A percentile compares a stretch with the other conserved stretches of the same genome.
These are phyloP conservation scores for Hirschioporus abietinus DNA, from an alignment of 768 basidiomycete genomes.

Conservation along the genomic window DNA sequence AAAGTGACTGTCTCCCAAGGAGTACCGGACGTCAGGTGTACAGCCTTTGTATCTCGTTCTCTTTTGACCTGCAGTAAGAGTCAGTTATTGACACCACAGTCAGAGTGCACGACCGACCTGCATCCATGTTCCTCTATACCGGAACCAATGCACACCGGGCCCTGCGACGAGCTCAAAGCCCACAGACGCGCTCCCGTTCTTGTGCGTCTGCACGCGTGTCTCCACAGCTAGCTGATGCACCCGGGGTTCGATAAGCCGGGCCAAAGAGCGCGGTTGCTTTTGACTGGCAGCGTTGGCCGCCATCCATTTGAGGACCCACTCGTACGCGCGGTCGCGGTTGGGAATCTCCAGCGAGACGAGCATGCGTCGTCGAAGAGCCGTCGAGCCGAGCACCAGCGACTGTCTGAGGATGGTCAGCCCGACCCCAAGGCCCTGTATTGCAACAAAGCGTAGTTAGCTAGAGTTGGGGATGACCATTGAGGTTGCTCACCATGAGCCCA, in stretches of 20 bases:
- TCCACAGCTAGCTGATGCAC: conserved; percentile 95
- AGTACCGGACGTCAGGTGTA: conserved; percentile 84
- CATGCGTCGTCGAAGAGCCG: conserved; percentile 79
- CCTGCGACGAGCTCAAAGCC: conserved; percentile 94
- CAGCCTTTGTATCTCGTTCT: conserved; percentile 88
- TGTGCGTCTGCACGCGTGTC: conserved; percentile 81
- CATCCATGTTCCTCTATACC: conserved; percentile 90
- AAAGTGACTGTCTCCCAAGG: conserved; percentile 98
- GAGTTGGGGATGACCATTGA: neutral
- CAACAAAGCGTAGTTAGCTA: neutral
- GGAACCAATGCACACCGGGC: conserved; percentile 90
- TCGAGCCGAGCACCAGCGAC: conserved; percentile 60
- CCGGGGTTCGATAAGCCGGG: conserved; percentile 41
- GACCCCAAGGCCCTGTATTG: conserved; percentile 79
- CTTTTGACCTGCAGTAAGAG: conserved; percentile 69
- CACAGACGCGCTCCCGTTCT: conserved; percentile 87
- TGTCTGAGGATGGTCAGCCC: conserved; percentile 73
- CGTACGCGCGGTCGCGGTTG: conserved; percentile 90
- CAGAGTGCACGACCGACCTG: conserved; percentile 49
- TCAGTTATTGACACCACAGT: neutral
- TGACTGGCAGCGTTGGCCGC: conserved; percentile 49
- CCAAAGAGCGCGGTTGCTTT: conserved; percentile 11
- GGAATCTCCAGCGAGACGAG: conserved; percentile 95
- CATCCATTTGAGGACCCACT: conserved; percentile 98
- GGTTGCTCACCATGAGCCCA: conserved; percentile 77